Evolutionary conservation across 257 asterid genomes (phyloP).

Genomic region (Ehretia macrophylla): DNA sequence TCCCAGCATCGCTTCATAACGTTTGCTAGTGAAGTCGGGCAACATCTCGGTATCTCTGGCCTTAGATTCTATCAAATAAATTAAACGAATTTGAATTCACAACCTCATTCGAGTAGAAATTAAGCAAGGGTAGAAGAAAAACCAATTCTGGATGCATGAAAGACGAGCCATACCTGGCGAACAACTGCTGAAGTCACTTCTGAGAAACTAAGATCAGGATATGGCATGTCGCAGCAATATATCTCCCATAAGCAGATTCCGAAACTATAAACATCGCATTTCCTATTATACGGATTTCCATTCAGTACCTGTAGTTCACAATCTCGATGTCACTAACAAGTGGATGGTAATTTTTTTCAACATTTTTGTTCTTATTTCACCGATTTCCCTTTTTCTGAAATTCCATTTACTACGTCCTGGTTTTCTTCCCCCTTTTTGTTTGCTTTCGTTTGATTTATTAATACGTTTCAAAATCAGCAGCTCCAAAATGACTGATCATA

Average conservation of each 20-base stretch:
- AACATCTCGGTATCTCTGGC: conserved; percentile 87
- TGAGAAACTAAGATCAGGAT: conserved; percentile 88
- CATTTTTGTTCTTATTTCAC: too few relatives aligned
- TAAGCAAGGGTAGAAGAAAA: not conserved
- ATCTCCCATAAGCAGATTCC: conserved; percentile 91
- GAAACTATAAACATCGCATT: conserved; percentile 82
- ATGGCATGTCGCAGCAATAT: conserved; percentile 91
- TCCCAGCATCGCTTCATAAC: conserved; percentile 92
- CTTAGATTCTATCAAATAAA: conserved; percentile 52
- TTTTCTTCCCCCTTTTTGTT: too few relatives aligned
- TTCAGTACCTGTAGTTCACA: conserved; percentile 59
- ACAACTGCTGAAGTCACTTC: conserved; percentile 92
- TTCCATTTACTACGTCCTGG: too few relatives aligned
- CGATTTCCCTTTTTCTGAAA: too few relatives aligned
- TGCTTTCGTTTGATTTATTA: too few relatives aligned
- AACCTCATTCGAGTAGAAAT: not conserved
- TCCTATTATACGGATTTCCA: conserved; percentile 70
- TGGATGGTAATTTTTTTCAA: too few relatives aligned
- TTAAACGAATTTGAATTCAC: not conserved
- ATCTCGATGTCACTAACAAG: not conserved
- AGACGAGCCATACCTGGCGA: conserved; percentile 51
- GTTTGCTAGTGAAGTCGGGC: conserved; percentile 70
- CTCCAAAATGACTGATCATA: too few relatives aligned
- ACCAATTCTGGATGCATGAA: not conserved
- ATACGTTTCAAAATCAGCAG: too few relatives aligned